Base-by-base conservation (phyloP, 1,284 basidiomycete species). In the Cystobasidium slooffiae region DNA sequence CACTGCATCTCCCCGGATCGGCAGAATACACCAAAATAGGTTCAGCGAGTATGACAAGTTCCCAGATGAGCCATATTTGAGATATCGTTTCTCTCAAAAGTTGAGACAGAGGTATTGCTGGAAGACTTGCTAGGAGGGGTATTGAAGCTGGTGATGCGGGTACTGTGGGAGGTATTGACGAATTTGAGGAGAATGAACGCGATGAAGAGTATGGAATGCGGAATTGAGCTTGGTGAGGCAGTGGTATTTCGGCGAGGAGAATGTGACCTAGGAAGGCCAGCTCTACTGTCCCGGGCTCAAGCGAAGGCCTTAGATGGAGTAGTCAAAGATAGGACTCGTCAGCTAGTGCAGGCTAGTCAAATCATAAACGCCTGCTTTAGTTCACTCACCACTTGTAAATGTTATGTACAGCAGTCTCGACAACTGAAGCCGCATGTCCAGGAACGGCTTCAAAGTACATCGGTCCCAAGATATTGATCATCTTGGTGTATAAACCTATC, bases 41-140 rank as follows among this genome's bases (percentile, higher is more conserved):
- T 80, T 97, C 94, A 75, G 90, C 91, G 8, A 97, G 85, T 0
- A 95, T 85, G 0, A 96, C 84, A 74, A 93, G 93, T 82, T 97
- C 94, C 94, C 94, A 97, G 68, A 97, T 86, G 1, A 93, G 91
- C 91, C 93, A 94, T 9, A 80, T 46, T 18, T 76, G 72, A 16
- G 75, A 67, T 46, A 80, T 56, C 6, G 73, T 61, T 20, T 80
- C 81, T 96, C 91, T 86, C 22, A 86, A 83, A 18, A 97, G 80
- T 0, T 91, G 89, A 0, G 91, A 87, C 0, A 90, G 88, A 3
- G 85, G 81, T 6, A 90, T 87, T 0, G 89, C 86, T 0, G 91
- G 87, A 4, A 91, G 85, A 0, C 91, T 90, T 0, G 92, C 93
- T 3, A 96, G 85, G 51, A 95, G 87, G 24, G 46, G 31, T 56